Conservation (phyloP, 371 early-diverging fungal genomes). For the Syncephalastrum contaminatum region DNA sequence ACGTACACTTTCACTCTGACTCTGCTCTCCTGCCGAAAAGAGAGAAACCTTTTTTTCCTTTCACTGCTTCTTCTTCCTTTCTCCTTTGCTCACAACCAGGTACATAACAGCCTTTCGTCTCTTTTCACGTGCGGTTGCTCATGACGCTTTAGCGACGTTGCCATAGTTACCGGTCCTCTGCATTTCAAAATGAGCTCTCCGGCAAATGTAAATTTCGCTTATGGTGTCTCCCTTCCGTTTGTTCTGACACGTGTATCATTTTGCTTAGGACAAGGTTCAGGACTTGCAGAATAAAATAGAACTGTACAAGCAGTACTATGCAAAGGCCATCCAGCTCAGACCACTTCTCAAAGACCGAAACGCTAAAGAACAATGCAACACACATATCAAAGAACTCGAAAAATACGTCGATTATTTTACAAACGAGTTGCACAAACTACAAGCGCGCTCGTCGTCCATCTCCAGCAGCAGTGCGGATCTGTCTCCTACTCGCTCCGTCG, state of each 20-base stretch:
- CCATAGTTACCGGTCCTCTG: too few relatives aligned
- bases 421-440: slow-evolving; percentile 64
- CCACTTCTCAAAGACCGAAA: slow-evolving; percentile 66
- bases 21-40: not conserved
- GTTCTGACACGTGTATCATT: too few relatives aligned
- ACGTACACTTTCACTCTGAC: not conserved
- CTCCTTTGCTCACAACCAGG: not conserved
- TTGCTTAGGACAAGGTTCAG: slow-evolving; percentile 3
- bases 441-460: slow-evolving; percentile 30
- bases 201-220: not conserved
- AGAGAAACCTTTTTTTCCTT: slow-evolving; percentile 6
- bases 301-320: not conserved
- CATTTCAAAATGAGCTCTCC: too few relatives aligned
- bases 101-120: too few relatives aligned
- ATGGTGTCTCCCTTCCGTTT: too few relatives aligned
- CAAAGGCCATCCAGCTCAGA: slow-evolving; percentile 58
- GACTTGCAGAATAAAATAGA: slow-evolving; percentile 4
- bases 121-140: too few relatives aligned
- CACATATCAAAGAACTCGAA: slow-evolving; percentile 74
- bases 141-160: too few relatives aligned
- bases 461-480: slow-evolving; percentile 19
- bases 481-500: too few relatives aligned
- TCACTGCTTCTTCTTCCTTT: slow-evolving; percentile 3
- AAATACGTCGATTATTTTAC: slow-evolving; percentile 82
- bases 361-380: slow-evolving; percentile 76